These are phyloP conservation scores for Ampelomyces quisqualis DNA, from an alignment of 2,329 filamentous ascomycete species.

Conservation along the genomic window DNA sequence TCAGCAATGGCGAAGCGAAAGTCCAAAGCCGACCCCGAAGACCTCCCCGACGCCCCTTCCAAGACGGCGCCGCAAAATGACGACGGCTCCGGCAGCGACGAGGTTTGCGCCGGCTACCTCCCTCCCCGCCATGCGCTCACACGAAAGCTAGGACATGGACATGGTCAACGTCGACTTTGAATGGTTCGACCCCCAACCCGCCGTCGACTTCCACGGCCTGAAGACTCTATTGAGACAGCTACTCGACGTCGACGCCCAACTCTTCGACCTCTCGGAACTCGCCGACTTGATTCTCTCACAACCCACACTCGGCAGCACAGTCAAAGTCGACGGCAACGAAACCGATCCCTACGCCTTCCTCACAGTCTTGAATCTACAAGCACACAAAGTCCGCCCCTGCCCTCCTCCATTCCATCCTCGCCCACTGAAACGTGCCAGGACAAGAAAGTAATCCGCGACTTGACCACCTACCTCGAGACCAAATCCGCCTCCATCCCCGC, in stretches of 20 bases:
- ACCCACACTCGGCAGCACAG: slow-evolving; percentile 84
- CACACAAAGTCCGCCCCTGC: slow-evolving; percentile 59
- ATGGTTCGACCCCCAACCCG: slow-evolving; percentile 92
- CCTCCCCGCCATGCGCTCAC: slow-evolving; percentile 13
- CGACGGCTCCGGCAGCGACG: slow-evolving; percentile 43
- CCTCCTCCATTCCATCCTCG: slow-evolving; percentile 2
- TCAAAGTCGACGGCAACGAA: slow-evolving; percentile 95
- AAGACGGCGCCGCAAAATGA: slow-evolving; percentile 33
- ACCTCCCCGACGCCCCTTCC: slow-evolving; percentile 39
- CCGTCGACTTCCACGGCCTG: slow-evolving; percentile 91
- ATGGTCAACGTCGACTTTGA: slow-evolving; percentile 96
- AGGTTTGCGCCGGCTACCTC: slow-evolving; percentile 29
- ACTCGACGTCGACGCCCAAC: slow-evolving; percentile 80
- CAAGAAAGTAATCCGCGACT: slow-evolving; percentile 68
- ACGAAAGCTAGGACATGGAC: slow-evolving; percentile 69
- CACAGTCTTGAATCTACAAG: slow-evolving; percentile 78
- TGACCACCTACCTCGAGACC: slow-evolving; percentile 68
- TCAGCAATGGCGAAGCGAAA: slow-evolving; percentile 43
- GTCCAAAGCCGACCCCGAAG: slow-evolving; percentile 35
- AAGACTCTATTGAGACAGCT: slow-evolving; percentile 89
- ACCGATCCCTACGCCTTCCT: slow-evolving; percentile 91
- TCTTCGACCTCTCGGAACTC: slow-evolving; percentile 85
- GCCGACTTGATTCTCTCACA: slow-evolving; percentile 86
- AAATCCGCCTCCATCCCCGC: slow-evolving; percentile 53
- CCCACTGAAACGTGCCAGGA: slow-evolving; percentile 46